Evolutionary conservation across 176 grass and related monocot genomes (phyloP), one percentile per base, ranked within the genome.

Genomic region (Musa schizocarpa): DNA sequence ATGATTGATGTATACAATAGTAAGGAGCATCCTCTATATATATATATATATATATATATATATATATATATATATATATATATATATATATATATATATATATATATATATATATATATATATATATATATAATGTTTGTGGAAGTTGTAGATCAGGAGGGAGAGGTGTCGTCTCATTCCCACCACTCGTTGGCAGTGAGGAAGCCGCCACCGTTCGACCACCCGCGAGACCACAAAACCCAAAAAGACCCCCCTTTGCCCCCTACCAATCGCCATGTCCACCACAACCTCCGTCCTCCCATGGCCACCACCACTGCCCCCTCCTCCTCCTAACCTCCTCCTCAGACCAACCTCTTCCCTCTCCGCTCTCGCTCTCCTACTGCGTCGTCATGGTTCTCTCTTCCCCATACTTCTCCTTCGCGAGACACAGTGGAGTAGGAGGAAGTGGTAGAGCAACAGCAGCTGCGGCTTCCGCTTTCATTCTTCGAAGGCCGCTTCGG

Each of bases 401-500:
- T 70, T 94, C 90, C 79, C 78, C 82, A 13, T 84, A 82, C 82
- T 91, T 89, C 85, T 85, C 90, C 77, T 65, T 82, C 9, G 68
- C 84, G 66, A 82, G 81, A 71, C 74, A 84, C 19, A 63, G 63
- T 76, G 76, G 87, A 80, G 86, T 74, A 82, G 87, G 79, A 73
- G 77, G 73, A 74, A 76, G 62, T 61, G 80, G 74, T 17, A 20
- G 58, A 19, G 58, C 11, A 19, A 0, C 11, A 43, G 13, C 12
- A 34, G 26, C 83, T 50, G 86, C 23, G 8, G 79, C 85, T 53
- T 79, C 86, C 26, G 56, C 77, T 80, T 82, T 85, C 82, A 75
- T 87, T 68, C 84, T 84, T 75, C 86, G 65, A 71, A 84, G 66
- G 53, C 57, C 83, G 20, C 52, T 73, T 26, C 51, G 69, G 50